A percentile compares a stretch with the other conserved stretches of the same genome.
phyloP scores from a whole-genome alignment of 2,329 filamentous ascomycete genomes.

The Aspergillus intermedius region DNA sequence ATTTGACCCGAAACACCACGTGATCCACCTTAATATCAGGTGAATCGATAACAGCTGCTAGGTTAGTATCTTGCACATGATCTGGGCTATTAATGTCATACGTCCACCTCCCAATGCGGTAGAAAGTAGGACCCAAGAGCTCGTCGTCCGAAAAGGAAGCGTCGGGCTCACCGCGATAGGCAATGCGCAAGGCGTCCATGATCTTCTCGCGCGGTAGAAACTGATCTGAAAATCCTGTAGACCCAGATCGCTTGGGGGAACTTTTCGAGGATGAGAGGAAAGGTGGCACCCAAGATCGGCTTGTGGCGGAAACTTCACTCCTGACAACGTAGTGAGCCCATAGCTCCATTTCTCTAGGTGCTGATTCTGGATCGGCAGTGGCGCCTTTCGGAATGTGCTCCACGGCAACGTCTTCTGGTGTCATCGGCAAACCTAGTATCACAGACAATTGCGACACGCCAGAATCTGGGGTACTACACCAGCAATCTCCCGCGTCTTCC shows the following conservation, averaged over 20 bases:
- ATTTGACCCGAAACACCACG: constrained; percentile 37
- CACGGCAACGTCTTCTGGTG: constrained; percentile 63
- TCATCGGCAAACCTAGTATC: constrained; percentile 41
- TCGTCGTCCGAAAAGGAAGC: constrained; percentile 30
- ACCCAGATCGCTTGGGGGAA: background rate
- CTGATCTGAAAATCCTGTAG: constrained; percentile 4
- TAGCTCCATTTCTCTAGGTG: constrained; percentile 63
- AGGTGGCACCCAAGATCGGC: background rate
- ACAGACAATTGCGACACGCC: constrained; percentile 38
- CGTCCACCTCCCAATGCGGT: constrained; percentile 33
- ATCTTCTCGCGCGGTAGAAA: constrained; percentile 24
- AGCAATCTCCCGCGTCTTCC: constrained; percentile 79
- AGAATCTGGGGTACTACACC: constrained; percentile 59
- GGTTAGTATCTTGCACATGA: constrained; percentile 33
- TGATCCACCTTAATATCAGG: constrained; percentile 30
- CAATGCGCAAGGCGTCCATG: constrained; percentile 24
- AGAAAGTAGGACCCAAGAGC: constrained; percentile 31
- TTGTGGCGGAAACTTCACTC: constrained; percentile 4
- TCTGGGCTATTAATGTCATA: constrained; percentile 31
- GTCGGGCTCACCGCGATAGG: constrained; percentile 24
- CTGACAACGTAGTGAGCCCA: constrained; percentile 55
- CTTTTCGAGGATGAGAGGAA: background rate
- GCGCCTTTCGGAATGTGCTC: constrained; percentile 63
- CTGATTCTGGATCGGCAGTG: constrained; percentile 54
- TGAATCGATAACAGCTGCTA: constrained; percentile 34